A percentile compares a stretch with the other conserved stretches of the same genome.
Evolutionary conservation across 306 rosid species (phyloP).

Genomic region (Heteromeles arbutifolia): DNA sequence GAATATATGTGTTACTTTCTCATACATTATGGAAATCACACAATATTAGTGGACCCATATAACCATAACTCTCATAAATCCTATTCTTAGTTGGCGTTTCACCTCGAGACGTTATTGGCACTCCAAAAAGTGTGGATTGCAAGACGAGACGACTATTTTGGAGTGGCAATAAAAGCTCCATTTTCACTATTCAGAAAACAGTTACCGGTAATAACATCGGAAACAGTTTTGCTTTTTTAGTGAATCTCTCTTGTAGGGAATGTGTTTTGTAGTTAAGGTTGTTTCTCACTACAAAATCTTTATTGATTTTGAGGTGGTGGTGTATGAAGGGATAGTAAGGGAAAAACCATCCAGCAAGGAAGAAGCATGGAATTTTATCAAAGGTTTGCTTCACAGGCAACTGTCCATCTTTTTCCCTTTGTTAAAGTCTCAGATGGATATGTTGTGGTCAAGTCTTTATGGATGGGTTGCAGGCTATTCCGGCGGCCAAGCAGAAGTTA

Average conservation of each 20-base stretch:
- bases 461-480: conserved; percentile 67
- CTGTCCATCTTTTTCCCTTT: not conserved
- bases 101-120: too few relatives aligned
- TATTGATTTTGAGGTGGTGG: conserved; percentile 71
- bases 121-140: too few relatives aligned
- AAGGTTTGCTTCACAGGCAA: conserved; percentile 40
- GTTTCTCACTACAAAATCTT: conserved; percentile 15
- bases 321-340: conserved; percentile 63
- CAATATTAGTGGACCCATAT: too few relatives aligned
- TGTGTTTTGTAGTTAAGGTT: conserved; percentile 6
- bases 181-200: not conserved
- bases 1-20: not conserved
- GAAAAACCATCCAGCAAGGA: conserved; percentile 79
- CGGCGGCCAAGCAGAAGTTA: conserved; percentile 74
- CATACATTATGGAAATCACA: not conserved
- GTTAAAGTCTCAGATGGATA: not conserved
- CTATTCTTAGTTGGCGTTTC: too few relatives aligned
- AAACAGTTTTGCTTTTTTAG: conserved; percentile 2
- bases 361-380: conserved; percentile 81
- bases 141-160: too few relatives aligned
- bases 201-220: not conserved
- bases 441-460: conserved; percentile 12
- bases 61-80: too few relatives aligned
- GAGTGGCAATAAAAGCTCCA: too few relatives aligned
- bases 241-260: conserved; percentile 13